Percentiles rank a stretch among this genome's conserved stretches.
phyloP scores from a whole-genome alignment of 768 basidiomycete genomes.

The Tricholoma sp. region DNA sequence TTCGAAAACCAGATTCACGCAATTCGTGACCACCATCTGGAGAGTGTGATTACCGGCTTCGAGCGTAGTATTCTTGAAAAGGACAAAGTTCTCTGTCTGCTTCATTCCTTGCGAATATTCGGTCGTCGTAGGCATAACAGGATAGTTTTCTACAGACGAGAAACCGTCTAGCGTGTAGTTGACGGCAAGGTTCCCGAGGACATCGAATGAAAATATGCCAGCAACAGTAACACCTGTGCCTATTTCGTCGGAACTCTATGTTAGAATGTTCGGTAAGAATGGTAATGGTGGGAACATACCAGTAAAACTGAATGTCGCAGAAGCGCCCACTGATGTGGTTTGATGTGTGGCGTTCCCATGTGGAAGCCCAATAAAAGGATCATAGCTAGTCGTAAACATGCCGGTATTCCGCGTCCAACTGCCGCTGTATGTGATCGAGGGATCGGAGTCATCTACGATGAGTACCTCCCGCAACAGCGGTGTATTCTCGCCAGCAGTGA shows the following conservation, averaged over 20 bases:
- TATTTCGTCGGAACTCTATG: background rate
- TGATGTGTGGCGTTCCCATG: slow-evolving; percentile 24
- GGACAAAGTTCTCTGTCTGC: background rate
- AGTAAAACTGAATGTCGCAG: slow-evolving; percentile 22
- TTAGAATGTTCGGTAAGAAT: background rate
- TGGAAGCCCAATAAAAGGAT: slow-evolving; percentile 14
- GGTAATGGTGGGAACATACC: slow-evolving; percentile 12
- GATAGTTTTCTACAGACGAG: background rate
- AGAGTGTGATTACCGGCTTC: slow-evolving; percentile 2
- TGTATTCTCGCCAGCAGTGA: slow-evolving; percentile 17
- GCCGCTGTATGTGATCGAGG: slow-evolving; percentile 12
- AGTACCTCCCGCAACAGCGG: slow-evolving; percentile 13
- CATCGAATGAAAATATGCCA: background rate
- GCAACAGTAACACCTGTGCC: background rate
- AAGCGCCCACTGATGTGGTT: slow-evolving; percentile 14
- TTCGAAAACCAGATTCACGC: background rate
- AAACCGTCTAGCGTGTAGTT: background rate
- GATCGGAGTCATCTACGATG: slow-evolving; percentile 21
- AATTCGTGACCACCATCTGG: slow-evolving; percentile 1
- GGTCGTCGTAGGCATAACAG: background rate
- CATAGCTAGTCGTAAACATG: slow-evolving; percentile 6
- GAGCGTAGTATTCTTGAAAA: background rate
- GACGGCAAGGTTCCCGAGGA: background rate
- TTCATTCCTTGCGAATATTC: background rate
- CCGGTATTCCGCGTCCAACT: slow-evolving; percentile 12